Conservation (phyloP, 2,329 filamentous ascomycete genomes). For the Alternaria novae-zelandiae region DNA sequence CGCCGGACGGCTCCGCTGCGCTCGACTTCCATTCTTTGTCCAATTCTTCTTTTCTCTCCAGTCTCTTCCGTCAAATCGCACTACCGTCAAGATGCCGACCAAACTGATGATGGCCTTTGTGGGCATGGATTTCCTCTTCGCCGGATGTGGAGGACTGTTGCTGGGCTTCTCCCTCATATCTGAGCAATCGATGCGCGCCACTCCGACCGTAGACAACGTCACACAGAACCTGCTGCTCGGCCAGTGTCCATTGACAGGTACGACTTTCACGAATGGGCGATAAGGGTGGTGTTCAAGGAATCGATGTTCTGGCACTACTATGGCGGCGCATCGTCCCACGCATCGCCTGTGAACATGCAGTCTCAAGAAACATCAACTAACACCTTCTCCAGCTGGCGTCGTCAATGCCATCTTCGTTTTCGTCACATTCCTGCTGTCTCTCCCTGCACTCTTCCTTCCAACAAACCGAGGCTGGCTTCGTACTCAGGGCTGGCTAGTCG, state of each 20-base stretch:
- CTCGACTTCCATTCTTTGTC: conserved; percentile 43
- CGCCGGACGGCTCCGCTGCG: conserved; percentile 48
- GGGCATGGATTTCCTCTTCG: conserved; percentile 59
- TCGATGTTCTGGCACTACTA: conserved; percentile 31
- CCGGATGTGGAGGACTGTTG: conserved; percentile 58
- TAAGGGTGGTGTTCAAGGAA: background rate
- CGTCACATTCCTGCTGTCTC: conserved; percentile 69
- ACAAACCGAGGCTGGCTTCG: conserved; percentile 73
- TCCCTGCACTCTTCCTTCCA: conserved; percentile 74
- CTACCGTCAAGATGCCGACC: conserved; percentile 54
- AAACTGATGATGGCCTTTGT: conserved; percentile 61
- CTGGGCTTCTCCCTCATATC: conserved; percentile 61
- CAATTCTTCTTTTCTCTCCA: conserved; percentile 2
- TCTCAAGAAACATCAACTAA: conserved; percentile 23
- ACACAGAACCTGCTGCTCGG: conserved; percentile 59
- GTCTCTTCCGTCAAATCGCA: conserved; percentile 17
- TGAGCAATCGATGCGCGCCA: conserved; percentile 50
- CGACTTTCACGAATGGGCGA: conserved; percentile 26
- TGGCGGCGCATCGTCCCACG: conserved; percentile 26
- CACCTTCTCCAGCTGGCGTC: conserved; percentile 63
- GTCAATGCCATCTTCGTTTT: conserved; percentile 76
- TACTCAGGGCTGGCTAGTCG: conserved; percentile 69
- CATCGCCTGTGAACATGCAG: conserved; percentile 1
- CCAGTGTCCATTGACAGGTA: conserved; percentile 62
- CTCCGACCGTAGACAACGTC: conserved; percentile 57